Base-by-base conservation (phyloP, 148 eudicot species). In the Linanthus parryae region DNA sequence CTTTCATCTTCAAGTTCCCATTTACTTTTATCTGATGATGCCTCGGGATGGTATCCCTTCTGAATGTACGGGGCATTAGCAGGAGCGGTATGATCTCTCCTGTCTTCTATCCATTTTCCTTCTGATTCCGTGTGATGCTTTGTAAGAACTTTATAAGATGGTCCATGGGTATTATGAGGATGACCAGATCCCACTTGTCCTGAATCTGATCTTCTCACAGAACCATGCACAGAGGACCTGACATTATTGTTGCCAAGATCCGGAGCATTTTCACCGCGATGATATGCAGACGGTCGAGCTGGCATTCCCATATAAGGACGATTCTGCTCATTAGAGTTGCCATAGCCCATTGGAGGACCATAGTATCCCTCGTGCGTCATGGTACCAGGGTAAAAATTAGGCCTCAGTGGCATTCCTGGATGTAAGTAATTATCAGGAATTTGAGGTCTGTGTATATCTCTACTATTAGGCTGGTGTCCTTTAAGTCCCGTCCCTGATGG, bases 261-360 rank as follows among this genome's bases (percentile, higher is more conserved):
- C 41, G 78, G 62, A 59, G 68, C 63, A 68, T 67, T 74, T 33
- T 65, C 83, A 40, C 55, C 66, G 19, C 80, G 57, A 54, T 71
- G 73, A 67, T 69, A 77, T 37, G 66, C 69, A 52, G 83, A 76
- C 36, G 84, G 85, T 8, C 73, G 75, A 49, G 77, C 70, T 54
- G 83, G 45, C 85, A 80, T 79, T 57, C 88, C 95, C 95, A 80
- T 78, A 58, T 62, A 80, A 30, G 94, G 75, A 62, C 75, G 52
- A 53, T 94, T 95, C 24, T 77, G 77, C 57, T 94, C 96, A 78
- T 64, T 74, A 44, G 82, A 74, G 69, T 72, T 72, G 65, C 79
- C 61, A 63, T 73, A 84, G 42, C 80, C 85, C 91, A 84, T 80
- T 14, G 89, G 84, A 52, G 94, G 96, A 23, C 99, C 83, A 65